Base-by-base conservation (phyloP, 2,329 filamentous ascomycete genomes). In the Fonsecaea monophora region DNA sequence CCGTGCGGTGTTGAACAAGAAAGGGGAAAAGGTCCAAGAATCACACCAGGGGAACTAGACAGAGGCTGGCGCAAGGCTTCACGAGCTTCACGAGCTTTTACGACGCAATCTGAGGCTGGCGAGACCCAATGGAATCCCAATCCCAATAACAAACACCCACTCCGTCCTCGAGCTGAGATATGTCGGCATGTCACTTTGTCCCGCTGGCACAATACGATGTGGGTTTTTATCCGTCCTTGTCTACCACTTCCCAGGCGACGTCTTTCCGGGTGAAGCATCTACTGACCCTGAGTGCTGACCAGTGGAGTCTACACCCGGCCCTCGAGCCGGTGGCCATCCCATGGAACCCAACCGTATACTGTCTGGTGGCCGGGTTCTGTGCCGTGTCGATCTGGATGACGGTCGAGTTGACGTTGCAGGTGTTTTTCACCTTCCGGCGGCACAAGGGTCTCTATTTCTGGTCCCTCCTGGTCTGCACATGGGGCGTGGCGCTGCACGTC, bases 111-210 rank as follows among this genome's bases (percentile, higher is more conserved):
- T 25, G 9, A 42, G 15, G 25, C 32, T 7, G 37, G n/a, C 35
- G 37, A 42, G 21, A 1, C 13, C 55, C 35, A 58, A 58, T 58
- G 55, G 55, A 58, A 58, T 21, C 7, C n/a, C 55, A 32, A 42
- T 30, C 25, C 25, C 25, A 25, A 25, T 25, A 25, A 25, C 25
- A 25, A 21, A 30, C 45, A 50, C 18, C 18, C 21, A 25, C 18
- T 50, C 45, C 18, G 45, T 42, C 34, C 21, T 58, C 37, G 15
- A 60, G 57, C 30, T 60, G 57, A 60, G 38, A 60, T 2, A 50
- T 60, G 38, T 48, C 38, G 25, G 57, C 38, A 60, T 60, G 57
- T 35, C 40, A 60, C 40, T 60, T 60, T 15, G 57, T 60, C 40
- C 57, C 57, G 57, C 37, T 60, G 2, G 21, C 57, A 42, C 6